These are phyloP conservation scores for Hypoxylon sp. DNA, from an alignment of 2,329 filamentous ascomycete species.

Conservation along the genomic window DNA sequence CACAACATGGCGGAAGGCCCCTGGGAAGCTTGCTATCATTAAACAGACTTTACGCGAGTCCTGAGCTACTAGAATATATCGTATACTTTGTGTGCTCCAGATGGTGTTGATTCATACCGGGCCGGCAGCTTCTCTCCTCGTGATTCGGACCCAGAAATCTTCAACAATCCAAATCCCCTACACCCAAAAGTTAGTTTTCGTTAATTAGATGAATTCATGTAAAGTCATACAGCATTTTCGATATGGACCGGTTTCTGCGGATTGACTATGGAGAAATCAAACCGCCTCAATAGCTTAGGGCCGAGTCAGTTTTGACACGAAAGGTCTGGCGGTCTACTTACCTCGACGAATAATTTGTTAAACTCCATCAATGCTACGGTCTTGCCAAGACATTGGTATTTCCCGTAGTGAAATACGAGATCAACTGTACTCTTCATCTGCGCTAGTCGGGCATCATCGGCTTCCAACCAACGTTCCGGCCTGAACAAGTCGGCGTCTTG, in stretches of 20 bases:
- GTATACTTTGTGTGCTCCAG: no score
- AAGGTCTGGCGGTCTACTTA: conserved; percentile 1
- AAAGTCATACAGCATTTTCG: not conserved
- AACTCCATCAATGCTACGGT: conserved; percentile 49
- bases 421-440: conserved; percentile 44
- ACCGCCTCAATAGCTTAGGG: conserved; percentile 44
- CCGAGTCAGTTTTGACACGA: conserved; percentile 9
- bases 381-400: conserved; percentile 49
- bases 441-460: conserved; percentile 25
- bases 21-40: no score
- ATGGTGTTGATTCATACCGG: not conserved
- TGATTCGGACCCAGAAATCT: conserved; percentile 44
- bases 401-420: conserved; percentile 48
- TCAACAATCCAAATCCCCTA: conserved; percentile 32
- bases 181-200: conserved; percentile 44
- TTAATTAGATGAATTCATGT: conserved; percentile 44
- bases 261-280: conserved; percentile 48
- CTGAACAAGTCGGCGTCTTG: conserved; percentile 47
- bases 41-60: no score
- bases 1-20: no score
- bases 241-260: conserved; percentile 24
- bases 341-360: conserved; percentile 47
- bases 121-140: conserved; percentile 5
- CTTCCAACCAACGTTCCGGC: conserved; percentile 49
- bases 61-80: no score